phyloP scores from a whole-genome alignment of 805 yeast species.

The Teunomyces panamensis region DNA sequence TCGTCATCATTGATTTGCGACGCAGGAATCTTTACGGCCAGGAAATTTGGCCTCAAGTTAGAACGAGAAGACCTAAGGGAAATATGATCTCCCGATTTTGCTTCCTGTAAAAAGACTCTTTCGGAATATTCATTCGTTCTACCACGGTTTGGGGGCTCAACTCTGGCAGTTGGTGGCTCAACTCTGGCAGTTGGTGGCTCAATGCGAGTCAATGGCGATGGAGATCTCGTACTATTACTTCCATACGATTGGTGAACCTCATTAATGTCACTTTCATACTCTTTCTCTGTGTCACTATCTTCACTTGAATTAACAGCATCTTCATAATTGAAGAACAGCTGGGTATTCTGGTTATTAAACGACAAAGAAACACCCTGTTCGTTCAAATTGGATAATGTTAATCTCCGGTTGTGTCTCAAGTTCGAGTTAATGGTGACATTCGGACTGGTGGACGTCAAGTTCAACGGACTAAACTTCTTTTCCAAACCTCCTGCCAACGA shows the following conservation, averaged over 20 bases:
- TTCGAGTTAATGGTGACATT: constrained; percentile 12
- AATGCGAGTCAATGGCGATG: neutral
- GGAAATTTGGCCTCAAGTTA: constrained; percentile 57
- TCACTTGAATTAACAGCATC: constrained; percentile 22
- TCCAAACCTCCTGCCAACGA: neutral
- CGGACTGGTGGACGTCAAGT: constrained; percentile 19
- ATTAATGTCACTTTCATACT: constrained; percentile 7
- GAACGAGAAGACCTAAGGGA: constrained; percentile 34
- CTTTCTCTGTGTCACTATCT: constrained; percentile 23
- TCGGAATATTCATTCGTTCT: neutral
- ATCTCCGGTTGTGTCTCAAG: constrained; percentile 35
- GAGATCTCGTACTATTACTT: constrained; percentile 2
- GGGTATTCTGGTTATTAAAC: constrained; percentile 55
- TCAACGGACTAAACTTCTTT: constrained; percentile 22
- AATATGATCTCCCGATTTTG: constrained; percentile 21
- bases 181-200: neutral
- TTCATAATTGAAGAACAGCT: constrained; percentile 24
- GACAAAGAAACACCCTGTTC: constrained; percentile 67
- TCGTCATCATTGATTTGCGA: constrained; percentile 67
- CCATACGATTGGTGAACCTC: neutral
- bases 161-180: neutral
- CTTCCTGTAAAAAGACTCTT: neutral
- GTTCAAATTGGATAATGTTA: constrained; percentile 63
- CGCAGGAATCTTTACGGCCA: constrained; percentile 69
- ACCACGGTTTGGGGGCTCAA: neutral